A percentile compares a stretch with the other conserved stretches of the same genome.
Conservation (phyloP, 768 basidiomycete genomes). For the Suillus americanus region DNA sequence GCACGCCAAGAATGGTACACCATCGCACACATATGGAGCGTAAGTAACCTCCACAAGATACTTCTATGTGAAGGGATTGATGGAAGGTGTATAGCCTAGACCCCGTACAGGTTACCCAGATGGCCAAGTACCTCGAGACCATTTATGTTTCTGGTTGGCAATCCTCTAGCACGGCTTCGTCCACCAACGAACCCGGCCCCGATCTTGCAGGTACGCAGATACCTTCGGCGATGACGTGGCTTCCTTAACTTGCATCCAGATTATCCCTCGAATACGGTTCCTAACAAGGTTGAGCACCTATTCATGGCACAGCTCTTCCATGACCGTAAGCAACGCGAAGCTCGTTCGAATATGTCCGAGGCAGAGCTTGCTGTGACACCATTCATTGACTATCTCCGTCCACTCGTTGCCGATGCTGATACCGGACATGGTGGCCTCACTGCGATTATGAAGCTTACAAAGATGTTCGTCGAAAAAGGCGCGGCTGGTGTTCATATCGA, state of each 20-base stretch:
- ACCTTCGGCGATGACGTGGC: neutral
- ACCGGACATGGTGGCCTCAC: constrained; percentile 98
- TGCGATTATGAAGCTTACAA: constrained; percentile 98
- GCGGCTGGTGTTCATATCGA: constrained; percentile 98
- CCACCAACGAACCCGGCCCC: constrained; percentile 94
- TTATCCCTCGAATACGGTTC: constrained; percentile 98
- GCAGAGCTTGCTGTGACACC: constrained; percentile 71
- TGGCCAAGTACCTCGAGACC: constrained; percentile 98
- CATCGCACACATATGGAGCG: constrained; percentile 98
- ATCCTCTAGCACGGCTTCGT: constrained; percentile 90
- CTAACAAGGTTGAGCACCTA: constrained; percentile 97
- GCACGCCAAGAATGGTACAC: constrained; percentile 75
- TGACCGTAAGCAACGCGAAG: constrained; percentile 93
- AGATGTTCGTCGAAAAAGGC: constrained; percentile 98
- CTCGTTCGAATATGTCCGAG: constrained; percentile 67
- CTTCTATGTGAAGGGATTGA: constrained; percentile 2
- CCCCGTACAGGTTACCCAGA: constrained; percentile 96
- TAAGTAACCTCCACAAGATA: constrained; percentile 48
- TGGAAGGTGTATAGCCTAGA: constrained; percentile 68
- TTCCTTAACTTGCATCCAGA: constrained; percentile 44
- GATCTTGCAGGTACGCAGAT: constrained; percentile 81
- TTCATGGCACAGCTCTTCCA: constrained; percentile 99
- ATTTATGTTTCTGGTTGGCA: constrained; percentile 99
- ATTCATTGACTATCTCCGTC: constrained; percentile 85
- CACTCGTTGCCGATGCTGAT: constrained; percentile 95